Evolutionary conservation across 139 green algal genomes (phyloP).

Genomic region (Micractinium conductrix): DNA sequence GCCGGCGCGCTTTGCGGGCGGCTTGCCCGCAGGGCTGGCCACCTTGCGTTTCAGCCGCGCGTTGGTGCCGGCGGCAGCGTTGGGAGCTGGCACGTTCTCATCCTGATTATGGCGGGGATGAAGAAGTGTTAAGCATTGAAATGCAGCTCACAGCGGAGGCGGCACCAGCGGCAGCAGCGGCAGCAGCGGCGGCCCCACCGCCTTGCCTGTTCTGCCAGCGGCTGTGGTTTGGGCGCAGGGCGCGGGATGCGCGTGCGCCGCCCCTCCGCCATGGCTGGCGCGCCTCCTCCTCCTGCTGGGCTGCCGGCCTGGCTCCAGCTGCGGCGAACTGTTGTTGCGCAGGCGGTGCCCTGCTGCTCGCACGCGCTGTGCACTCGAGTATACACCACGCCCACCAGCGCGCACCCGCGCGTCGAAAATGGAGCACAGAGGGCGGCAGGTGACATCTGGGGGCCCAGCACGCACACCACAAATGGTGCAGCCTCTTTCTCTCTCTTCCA

Average conservation of each 20-base stretch:
- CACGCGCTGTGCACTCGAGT: neutral
- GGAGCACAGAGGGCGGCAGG: too few species aligned
- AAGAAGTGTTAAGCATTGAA: neutral
- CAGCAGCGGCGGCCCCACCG: neutral
- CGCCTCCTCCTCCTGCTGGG: too few species aligned
- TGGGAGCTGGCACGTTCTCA: slow-evolving; percentile 8
- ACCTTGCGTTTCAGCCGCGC: neutral
- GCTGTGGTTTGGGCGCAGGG: slow-evolving; percentile 2
- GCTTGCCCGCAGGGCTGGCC: slow-evolving; percentile 23
- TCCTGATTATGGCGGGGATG: neutral
- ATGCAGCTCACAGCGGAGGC: neutral
- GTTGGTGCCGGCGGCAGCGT: neutral
- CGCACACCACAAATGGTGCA: too few species aligned
- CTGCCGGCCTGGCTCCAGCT: neutral
- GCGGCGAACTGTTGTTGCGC: too few species aligned
- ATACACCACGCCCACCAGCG: too few species aligned
- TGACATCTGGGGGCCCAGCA: too few species aligned
- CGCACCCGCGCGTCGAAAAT: too few species aligned
- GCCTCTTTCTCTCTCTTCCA: too few species aligned
- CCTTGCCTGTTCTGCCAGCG: slow-evolving; percentile 22
- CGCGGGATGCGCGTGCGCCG: slow-evolving; percentile 33
- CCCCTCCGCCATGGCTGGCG: slow-evolving; percentile 16
- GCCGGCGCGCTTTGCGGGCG: neutral
- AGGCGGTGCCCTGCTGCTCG: too few species aligned
- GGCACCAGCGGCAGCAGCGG: neutral